Percentiles rank a stretch among this genome's conserved stretches.
These are phyloP conservation scores for Termitomyces sp. DNA, from an alignment of 768 basidiomycete species.

Conservation along the genomic window DNA sequence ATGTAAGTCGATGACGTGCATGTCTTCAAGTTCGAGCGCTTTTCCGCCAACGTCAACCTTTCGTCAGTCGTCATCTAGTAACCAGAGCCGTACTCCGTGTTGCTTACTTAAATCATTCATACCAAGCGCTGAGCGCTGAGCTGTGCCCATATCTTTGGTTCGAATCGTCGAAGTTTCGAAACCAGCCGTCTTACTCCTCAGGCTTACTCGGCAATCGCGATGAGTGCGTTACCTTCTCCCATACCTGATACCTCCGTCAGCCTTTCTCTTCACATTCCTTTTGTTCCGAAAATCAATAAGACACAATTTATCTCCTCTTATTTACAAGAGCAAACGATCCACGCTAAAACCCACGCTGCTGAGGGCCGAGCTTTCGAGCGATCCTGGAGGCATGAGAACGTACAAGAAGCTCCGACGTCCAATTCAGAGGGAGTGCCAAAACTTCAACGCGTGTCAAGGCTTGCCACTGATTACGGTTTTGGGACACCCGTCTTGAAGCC, in stretches of 20 bases:
- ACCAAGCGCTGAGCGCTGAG: neutral
- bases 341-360: constrained; percentile 35
- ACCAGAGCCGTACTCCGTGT: no score
- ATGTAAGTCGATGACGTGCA: neutral
- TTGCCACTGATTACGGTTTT: constrained; percentile 28
- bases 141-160: neutral
- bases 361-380: constrained; percentile 29
- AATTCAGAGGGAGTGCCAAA: neutral
- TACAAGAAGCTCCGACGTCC: neutral
- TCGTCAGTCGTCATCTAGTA: no score
- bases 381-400: constrained; percentile 21
- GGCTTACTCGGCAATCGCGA: neutral
- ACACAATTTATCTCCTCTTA: constrained; percentile 38
- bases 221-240: neutral
- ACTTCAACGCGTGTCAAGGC: neutral
- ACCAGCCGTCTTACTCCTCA: neutral
- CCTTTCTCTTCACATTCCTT: constrained; percentile 16
- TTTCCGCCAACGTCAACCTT: no score
- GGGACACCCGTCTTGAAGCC: constrained; percentile 53
- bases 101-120: no score
- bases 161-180: neutral
- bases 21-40: no score
- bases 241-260: neutral
- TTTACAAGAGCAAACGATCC: constrained; percentile 40
- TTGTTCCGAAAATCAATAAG: constrained; percentile 35